Base-by-base conservation (phyloP, 768 basidiomycete species). In the Suillus bovinus region DNA sequence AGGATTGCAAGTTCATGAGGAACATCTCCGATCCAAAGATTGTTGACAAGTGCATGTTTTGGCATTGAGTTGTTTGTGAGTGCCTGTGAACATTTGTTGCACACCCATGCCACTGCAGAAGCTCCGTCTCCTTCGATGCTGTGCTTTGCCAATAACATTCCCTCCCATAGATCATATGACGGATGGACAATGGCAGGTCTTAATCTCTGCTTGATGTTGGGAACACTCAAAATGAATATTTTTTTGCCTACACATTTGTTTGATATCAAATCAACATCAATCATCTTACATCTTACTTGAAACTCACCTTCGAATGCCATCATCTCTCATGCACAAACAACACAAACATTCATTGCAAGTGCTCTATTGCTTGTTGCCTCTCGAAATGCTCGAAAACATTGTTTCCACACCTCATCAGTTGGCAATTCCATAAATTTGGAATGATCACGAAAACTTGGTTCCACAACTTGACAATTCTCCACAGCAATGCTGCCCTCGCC, bases 1-100 rank as follows among this genome's bases (percentile, higher is more conserved):
- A 81, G 64, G 0, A 62, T 34, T 5, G 57, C 0, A 0, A 82
- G 63, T 36, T 73, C 59, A 0, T 27, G 41, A 0, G 79, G 80
- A 7, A 74, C 55, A 0, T 66, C 46, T 0, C 79, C 79, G 24
- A 82, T 66, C 80, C 80, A 82, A 67, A 80, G 67, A 7, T 68
- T 61, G 60, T 82, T 81, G 1, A 75, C 76, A 0, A 82, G 70
- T 0, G 74, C 61, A 2, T 74, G 60, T 8, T 39, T 46, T 1
- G 44, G 44, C 44, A 46, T 46, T 22, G 44, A 22, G 2, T 46
- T 5, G 1, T 0, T 11, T 5, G 5, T n/a, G 1, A 46, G 44
- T 22, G 44, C 22, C 22, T 3, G 1, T 0, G 5, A 5, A 46
- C 44, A 46, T 4, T 46, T 11, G 2, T 0, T 22, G 2, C 44